Evolutionary conservation across 1,139 yeast genomes (phyloP).

Genomic region (Geotrichum australiense): DNA sequence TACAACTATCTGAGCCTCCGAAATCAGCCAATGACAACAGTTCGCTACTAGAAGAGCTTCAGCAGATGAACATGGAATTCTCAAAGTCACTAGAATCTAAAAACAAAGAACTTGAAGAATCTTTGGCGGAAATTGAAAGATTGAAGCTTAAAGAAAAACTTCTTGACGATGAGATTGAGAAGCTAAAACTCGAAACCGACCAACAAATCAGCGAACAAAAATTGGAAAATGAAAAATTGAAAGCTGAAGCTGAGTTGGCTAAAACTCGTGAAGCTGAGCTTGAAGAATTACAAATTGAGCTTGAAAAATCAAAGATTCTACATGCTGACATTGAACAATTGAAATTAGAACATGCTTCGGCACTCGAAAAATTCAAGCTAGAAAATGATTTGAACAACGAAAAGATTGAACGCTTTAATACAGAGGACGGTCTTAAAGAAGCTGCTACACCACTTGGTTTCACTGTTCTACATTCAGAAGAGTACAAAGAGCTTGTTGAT

Average conservation of each 20-base stretch:
- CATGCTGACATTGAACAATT: too few relatives aligned
- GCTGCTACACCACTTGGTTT: conserved; percentile 11
- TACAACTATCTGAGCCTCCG: neutral
- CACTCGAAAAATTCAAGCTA: conserved; percentile 8
- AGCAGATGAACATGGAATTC: neutral
- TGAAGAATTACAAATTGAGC: conserved; percentile 6
- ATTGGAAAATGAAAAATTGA: neutral
- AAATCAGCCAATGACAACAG: neutral
- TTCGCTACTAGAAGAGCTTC: neutral
- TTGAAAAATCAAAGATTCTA: neutral
- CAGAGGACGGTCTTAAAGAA: conserved; percentile 4
- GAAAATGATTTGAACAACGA: conserved; percentile 7
- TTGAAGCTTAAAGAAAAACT: neutral
- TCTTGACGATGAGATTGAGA: neutral
- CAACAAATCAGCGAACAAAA: neutral
- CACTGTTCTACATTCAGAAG: conserved; percentile 21
- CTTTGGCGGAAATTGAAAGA: conserved; percentile 1
- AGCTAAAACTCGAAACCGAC: neutral
- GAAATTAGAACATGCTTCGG: too few relatives aligned
- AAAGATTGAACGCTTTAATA: conserved; percentile 6
- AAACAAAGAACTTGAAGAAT: neutral
- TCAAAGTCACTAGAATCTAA: neutral
- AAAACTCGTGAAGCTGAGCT: neutral
- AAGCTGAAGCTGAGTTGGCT: conserved; percentile 4
- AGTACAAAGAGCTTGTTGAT: conserved; percentile 34